Conservation (phyloP, 2,329 filamentous ascomycete species). For the Fusarium nodosum region DNA sequence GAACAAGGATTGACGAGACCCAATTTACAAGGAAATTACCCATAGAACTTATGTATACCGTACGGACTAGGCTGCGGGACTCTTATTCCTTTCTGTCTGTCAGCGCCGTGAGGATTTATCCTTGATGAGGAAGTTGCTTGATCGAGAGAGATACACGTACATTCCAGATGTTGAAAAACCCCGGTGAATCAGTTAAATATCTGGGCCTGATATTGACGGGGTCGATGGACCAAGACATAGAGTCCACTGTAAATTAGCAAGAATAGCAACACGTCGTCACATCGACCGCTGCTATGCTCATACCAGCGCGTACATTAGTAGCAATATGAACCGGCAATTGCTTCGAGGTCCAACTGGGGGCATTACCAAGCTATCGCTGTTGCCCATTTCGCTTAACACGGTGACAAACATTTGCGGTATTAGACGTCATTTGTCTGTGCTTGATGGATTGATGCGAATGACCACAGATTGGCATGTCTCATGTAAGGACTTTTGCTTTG, state of each 20-base stretch:
- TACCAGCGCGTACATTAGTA: slow-evolving; percentile 12
- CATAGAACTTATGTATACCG: slow-evolving; percentile 13
- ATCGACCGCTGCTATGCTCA: slow-evolving; percentile 24
- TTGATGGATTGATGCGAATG: neutral
- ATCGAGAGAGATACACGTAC: neutral
- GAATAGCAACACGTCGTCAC: slow-evolving; percentile 34
- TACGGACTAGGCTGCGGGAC: neutral
- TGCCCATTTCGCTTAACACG: slow-evolving; percentile 19
- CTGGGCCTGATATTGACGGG: slow-evolving; percentile 23
- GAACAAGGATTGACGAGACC: slow-evolving; percentile 19
- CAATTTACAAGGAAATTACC: slow-evolving; percentile 43
- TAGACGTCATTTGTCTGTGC: slow-evolving; percentile 20
- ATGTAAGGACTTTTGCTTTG: neutral
- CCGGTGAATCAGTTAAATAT: slow-evolving; percentile 4
- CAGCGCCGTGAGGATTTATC: slow-evolving; percentile 1
- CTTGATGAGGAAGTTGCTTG: slow-evolving; percentile 6
- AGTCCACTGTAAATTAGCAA: slow-evolving; percentile 15
- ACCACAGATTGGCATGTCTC: slow-evolving; percentile 12
- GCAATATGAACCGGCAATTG: slow-evolving; percentile 16
- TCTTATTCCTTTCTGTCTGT: slow-evolving; percentile 14
- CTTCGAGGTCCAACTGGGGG: slow-evolving; percentile 9
- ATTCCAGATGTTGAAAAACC: slow-evolving; percentile 1
- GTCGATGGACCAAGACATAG: slow-evolving; percentile 13
- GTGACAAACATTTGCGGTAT: slow-evolving; percentile 12
- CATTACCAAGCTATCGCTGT: slow-evolving; percentile 10